Percentiles rank a stretch among this genome's conserved stretches.
These are phyloP conservation scores for Dryas alaskensis DNA, from an alignment of 306 rosid species.

Conservation along the genomic window DNA sequence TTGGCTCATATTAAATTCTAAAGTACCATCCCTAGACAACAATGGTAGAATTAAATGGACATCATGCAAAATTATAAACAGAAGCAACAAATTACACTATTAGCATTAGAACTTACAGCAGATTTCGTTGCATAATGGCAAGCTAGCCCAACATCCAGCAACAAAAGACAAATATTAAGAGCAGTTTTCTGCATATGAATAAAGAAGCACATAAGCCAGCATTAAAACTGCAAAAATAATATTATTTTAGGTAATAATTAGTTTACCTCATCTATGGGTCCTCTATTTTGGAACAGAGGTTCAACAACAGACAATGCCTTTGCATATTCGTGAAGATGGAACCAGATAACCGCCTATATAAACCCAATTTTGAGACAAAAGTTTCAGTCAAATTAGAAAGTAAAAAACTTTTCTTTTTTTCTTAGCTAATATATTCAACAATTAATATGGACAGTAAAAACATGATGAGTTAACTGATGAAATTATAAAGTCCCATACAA, in stretches of 20 bases:
- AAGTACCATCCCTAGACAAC: too few relatives aligned
- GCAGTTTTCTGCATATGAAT: conserved; percentile 73
- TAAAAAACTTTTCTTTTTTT: background rate
- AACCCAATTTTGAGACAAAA: conserved; percentile 9
- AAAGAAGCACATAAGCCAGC: conserved; percentile 28
- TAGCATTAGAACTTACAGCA: conserved; percentile 71
- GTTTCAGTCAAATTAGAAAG: conserved; percentile 9
- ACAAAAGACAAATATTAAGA: conserved; percentile 79
- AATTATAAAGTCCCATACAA: background rate
- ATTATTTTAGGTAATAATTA: conserved; percentile 21
- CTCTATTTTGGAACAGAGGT: conserved; percentile 92
- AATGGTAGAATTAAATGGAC: too few relatives aligned
- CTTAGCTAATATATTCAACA: background rate
- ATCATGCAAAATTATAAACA: background rate
- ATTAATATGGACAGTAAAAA: background rate
- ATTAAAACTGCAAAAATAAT: conserved; percentile 19
- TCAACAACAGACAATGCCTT: conserved; percentile 77
- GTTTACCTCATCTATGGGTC: conserved; percentile 85
- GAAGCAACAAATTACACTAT: conserved; percentile 25
- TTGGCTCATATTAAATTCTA: too few relatives aligned
- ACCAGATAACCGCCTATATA: conserved; percentile 85
- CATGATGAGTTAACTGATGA: background rate
- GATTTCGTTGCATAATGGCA: conserved; percentile 87
- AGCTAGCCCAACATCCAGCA: conserved; percentile 94
- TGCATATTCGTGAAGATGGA: conserved; percentile 79